Evolutionary conservation across 768 basidiomycete genomes (phyloP), one percentile per base, ranked within the genome.

Genomic region (Trichaptum fuscoviolaceum): DNA sequence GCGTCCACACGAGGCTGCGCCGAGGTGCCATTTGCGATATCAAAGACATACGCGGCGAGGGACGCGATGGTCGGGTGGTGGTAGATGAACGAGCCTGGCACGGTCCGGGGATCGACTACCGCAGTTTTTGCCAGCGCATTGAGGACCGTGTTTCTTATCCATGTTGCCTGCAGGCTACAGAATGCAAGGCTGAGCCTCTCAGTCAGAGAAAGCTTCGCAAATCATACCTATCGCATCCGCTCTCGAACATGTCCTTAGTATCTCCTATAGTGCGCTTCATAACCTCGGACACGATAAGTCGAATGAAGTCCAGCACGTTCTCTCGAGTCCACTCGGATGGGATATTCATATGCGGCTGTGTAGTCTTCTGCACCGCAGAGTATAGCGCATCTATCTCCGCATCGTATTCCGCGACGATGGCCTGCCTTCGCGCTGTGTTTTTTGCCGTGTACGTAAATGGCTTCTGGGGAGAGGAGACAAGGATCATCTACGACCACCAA

Each of bases 401-500:
- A 20, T 23, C 58, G 20, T 60, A 60, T 7, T 75, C 71, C 9
- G 71, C 71, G 34, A 83, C 67, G 27, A 81, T 75, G 18, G 73
- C 74, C 77, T 72, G 0, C 77, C 68, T n/a, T n/a, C n/a, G n/a
- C n/a, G n/a, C n/a, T n/a, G n/a, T n/a, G n/a, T n/a, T n/a, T n/a
- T n/a, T n/a, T n/a, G n/a, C n/a, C n/a, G n/a, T n/a, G n/a, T n/a
- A n/a, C n/a, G n/a, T n/a, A n/a, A n/a, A n/a, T n/a, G 80, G 36
- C 75, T 75, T 71, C 84, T 84, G 1, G 77, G 72, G 0, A 81
- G 83, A 58, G 77, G 77, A 6, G 69, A 71, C 65, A 84, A 82
- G 0, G 83, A 82, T 65, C 80, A 79, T 6, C 73, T 70, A 0
- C n/a, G n/a, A n/a, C n/a, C n/a, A n/a, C n/a, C n/a, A n/a, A n/a